Evolutionary conservation across 2,329 filamentous ascomycete genomes (phyloP), one percentile per base, ranked within the genome.

Genomic region (Diaporthe helianthi): DNA sequence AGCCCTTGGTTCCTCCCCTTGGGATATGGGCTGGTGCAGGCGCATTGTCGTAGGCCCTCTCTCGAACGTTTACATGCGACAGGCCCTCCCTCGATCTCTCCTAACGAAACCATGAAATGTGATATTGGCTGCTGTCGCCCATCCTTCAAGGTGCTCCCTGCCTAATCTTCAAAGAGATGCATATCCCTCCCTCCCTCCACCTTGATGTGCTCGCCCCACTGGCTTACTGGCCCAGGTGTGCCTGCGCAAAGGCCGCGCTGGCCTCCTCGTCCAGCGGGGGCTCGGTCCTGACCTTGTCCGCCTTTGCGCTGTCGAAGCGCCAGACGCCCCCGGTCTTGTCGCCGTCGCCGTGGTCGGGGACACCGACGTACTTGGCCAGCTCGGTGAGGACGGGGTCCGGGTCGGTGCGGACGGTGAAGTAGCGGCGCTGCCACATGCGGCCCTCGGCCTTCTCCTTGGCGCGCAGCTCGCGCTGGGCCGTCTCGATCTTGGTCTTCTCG

Each of bases 401-500:
- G 22, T 80, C 81, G 71, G 84, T 77, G 76, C 86, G 75, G 75
- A 79, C 75, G 69, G 84, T 88, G 82, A 98, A 99, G 83, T 96
- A 98, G 67, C 91, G 87, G 54, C 94, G 87, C 76, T 94, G 87
- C 95, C 96, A 99, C 49, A 88, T 84, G 52, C 86, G 86, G 24
- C 90, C 90, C 74, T 94, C 92, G n/a, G 87, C 85, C 75, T 88
- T 89, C 79, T 98, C 94, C 76, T 88, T 84, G 78, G 88, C 87
- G 72, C 94, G 89, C 81, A 83, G 76, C 89, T 85, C 79, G 87
- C 93, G 71, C 69, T 72, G 71, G 26, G 71, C 71, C 24, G 93
- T 93, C 81, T 98, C 96, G 73, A 98, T 97, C 80, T 93, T 93
- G 69, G 87, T 87, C 84, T 98, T 98, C 78, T 97, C 93, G 17